phyloP scores from a whole-genome alignment of 129 eudicot genomes.

The Lactuca sativa region DNA sequence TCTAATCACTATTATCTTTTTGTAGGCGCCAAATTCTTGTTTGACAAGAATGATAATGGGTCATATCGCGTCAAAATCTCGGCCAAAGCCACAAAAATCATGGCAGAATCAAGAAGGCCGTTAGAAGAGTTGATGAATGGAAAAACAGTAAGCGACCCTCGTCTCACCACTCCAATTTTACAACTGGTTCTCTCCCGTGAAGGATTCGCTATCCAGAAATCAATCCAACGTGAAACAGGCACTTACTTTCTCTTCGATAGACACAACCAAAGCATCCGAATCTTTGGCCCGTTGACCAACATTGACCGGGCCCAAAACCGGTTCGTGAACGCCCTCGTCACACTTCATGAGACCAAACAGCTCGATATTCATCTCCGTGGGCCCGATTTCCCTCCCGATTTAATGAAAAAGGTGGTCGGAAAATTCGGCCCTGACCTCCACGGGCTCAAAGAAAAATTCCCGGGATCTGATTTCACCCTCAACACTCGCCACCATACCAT shows the following conservation, averaged over 20 bases:
- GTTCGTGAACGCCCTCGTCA: conserved; percentile 54
- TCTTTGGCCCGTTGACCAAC: conserved; percentile 64
- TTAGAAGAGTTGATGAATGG: conserved; percentile 82
- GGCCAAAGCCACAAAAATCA: conserved; percentile 77
- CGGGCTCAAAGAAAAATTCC: conserved; percentile 64
- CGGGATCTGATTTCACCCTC: conserved; percentile 59
- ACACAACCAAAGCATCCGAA: conserved; percentile 45
- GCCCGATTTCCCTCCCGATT: conserved; percentile 59
- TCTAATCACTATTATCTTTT: conserved; percentile 5
- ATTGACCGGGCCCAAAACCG: conserved; percentile 49
- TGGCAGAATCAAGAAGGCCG: conserved; percentile 86
- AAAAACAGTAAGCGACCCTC: conserved; percentile 53
- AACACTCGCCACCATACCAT: conserved; percentile 72
- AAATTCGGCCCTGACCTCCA: conserved; percentile 71
- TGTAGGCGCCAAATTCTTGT: conserved; percentile 68
- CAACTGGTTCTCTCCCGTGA: conserved; percentile 61
- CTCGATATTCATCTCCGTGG: conserved; percentile 78
- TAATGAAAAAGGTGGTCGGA: conserved; percentile 82
- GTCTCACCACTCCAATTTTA: conserved; percentile 58
- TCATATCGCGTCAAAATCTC: conserved; percentile 71
- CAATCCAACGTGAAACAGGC: conserved; percentile 70
- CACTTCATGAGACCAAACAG: conserved; percentile 64
- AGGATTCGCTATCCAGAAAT: conserved; percentile 53
- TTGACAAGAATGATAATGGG: conserved; percentile 65
- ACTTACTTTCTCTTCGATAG: conserved; percentile 58